Conservation (phyloP, 495 filamentous ascomycete genomes). For the Podospora australis region DNA sequence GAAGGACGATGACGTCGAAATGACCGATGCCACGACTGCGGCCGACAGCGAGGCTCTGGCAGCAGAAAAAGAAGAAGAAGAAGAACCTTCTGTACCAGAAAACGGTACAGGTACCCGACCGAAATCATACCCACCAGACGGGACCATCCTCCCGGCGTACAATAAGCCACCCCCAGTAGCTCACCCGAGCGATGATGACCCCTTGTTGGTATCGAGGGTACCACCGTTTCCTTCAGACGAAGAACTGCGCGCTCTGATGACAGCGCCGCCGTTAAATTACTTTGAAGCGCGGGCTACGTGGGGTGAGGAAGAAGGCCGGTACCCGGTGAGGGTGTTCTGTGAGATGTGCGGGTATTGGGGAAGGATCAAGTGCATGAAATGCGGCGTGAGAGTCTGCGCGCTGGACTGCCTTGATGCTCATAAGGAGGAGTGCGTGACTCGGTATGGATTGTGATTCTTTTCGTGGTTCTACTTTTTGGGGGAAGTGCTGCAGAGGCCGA, state of each 20-base stretch:
- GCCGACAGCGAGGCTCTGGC: slow-evolving; percentile 9
- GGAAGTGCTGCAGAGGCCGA: no score
- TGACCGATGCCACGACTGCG: slow-evolving; percentile 4
- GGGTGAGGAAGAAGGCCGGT: slow-evolving; percentile 28
- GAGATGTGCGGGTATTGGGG: slow-evolving; percentile 94
- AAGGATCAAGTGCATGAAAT: slow-evolving; percentile 74
- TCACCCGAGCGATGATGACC: slow-evolving; percentile 52
- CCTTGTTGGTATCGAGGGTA: slow-evolving; percentile 55
- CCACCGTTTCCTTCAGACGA: slow-evolving; percentile 59
- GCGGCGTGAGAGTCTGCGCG: slow-evolving; percentile 73
- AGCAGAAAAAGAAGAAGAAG: slow-evolving; percentile 26
- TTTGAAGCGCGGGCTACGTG: slow-evolving; percentile 62
- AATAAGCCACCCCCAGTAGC: slow-evolving; percentile 23
- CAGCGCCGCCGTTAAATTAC: slow-evolving; percentile 72
- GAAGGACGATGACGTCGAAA: slow-evolving; percentile 2
- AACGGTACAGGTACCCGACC: slow-evolving; percentile 3
- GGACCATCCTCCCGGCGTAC: slow-evolving; percentile 27
- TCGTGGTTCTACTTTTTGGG: no score
- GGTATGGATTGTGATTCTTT: slow-evolving; percentile 64
- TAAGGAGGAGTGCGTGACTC: slow-evolving; percentile 60
- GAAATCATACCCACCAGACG: slow-evolving; percentile 26
- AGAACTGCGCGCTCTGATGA: slow-evolving; percentile 60
- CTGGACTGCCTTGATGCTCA: slow-evolving; percentile 74
- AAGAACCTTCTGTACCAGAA: slow-evolving; percentile 18
- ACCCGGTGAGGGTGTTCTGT: slow-evolving; percentile 69